Base-by-base conservation (phyloP, 2,329 filamentous ascomycete species). In the Dactylellina leptospora region DNA sequence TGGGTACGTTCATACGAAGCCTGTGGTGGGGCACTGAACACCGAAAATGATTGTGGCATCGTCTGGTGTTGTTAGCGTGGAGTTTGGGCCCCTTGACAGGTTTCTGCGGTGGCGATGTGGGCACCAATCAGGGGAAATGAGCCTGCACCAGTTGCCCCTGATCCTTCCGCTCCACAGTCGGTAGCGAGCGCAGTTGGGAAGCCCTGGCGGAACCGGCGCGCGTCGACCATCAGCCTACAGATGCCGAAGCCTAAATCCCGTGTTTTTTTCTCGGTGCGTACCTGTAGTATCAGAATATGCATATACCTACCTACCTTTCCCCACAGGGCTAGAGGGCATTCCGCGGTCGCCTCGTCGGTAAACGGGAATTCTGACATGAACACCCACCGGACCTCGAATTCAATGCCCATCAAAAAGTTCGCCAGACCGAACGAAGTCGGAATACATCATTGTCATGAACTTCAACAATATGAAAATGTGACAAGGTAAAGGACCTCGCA, bases 41-140 rank as follows among this genome's bases (percentile, higher is more conserved):
- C 9, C 13, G 3, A 11, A 64, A 56, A 54, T 25, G 30, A 56
- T 30, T 64, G 60, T 55, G 51, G 33, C 51, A 55, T 36, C 51
- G 8, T n/a, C 50, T 56, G 22, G 60, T 51, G 50, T 64, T 64
- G 60, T 50, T 64, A 64, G 60, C 51, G 60, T 64, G 50, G 60
- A 42, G 60, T 64, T 64, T 64, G 45, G 60, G 60, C 60, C 60
- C 48, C 45, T 48, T 42, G 16, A 55, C 27, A 47, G 28, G 51
- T 63, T 44, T 40, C 28, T n/a, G n/a, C 20, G 56, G 60, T 64
- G 60, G 60, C 60, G 50, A 64, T 64, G 51, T 64, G 60, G 60
- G 60, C 40, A 64, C 60, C 60, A 55, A 64, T 64, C 51, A 64
- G 60, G 60, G 60, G 60, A 50, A 63, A 50, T 56, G 45, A 56